These are phyloP conservation scores for Cydonia oblonga DNA, from an alignment of 331 rosid species.

Conservation along the genomic window DNA sequence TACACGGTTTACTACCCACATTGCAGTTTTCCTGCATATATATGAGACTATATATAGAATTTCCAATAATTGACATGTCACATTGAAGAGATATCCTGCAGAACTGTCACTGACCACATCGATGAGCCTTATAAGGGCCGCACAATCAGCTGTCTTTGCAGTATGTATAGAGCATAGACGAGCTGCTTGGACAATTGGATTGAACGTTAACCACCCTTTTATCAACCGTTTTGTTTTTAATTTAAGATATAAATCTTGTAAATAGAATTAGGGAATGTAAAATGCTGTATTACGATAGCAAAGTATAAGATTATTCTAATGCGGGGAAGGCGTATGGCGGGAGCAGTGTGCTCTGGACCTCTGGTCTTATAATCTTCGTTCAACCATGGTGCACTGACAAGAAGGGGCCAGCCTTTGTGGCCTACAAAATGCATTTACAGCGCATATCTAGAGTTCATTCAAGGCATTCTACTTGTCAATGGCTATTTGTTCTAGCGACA, in stretches of 20 bases:
- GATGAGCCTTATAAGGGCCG: conserved; percentile 60
- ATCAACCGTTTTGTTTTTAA: not conserved
- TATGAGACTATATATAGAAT: not conserved
- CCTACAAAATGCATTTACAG: not conserved
- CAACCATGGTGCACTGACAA: conserved; percentile 63
- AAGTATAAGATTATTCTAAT: not conserved
- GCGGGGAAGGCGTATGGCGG: conserved; percentile 22
- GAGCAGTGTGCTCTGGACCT: conserved; percentile 39
- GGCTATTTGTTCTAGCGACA: too few species aligned
- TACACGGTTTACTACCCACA: not conserved
- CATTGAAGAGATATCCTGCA: conserved; percentile 69
- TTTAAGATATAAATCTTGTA: too few species aligned
- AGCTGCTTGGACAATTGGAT: conserved; percentile 49
- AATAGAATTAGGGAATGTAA: not conserved
- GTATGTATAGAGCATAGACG: conserved; percentile 25
- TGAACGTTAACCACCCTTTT: conserved; percentile 28
- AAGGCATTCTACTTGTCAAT: not conserved
- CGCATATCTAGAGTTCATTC: not conserved
- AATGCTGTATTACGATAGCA: not conserved
- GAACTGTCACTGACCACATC: conserved; percentile 54
- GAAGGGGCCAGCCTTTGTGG: conserved; percentile 69
- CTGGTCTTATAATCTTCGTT: conserved; percentile 34
- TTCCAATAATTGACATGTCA: not conserved
- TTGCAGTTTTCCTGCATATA: not conserved
- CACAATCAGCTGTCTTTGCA: conserved; percentile 54